Percentiles rank a stretch among this genome's conserved stretches.
Conservation (phyloP, 2,329 filamentous ascomycete genomes). For the Phaeoacremonium minimum region DNA sequence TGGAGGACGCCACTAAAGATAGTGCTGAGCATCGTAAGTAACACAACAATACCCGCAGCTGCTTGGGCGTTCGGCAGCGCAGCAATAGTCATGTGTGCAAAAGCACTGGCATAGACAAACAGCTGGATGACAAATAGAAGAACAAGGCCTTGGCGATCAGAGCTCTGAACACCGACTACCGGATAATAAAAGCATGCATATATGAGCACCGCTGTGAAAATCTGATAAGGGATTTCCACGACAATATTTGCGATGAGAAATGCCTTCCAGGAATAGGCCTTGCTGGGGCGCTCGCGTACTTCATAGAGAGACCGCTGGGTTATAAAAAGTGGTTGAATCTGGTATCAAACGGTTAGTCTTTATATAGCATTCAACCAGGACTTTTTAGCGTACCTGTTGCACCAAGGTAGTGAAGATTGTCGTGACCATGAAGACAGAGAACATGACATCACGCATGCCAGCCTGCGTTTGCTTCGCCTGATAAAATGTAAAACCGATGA, state of each 20-base stretch:
- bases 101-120: constrained; percentile 67
- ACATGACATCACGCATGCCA: constrained; percentile 72
- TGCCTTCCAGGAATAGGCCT: constrained; percentile 70
- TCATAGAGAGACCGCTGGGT: constrained; percentile 74
- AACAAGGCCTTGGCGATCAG: constrained; percentile 59
- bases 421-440: constrained; percentile 69
- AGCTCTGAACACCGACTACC: constrained; percentile 41
- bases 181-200: constrained; percentile 68
- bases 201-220: constrained; percentile 57
- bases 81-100: constrained; percentile 70
- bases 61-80: constrained; percentile 66
- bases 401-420: constrained; percentile 72
- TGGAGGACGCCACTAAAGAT: constrained; percentile 65
- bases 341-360: too few relatives aligned
- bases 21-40: constrained; percentile 54
- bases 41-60: constrained; percentile 57
- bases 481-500: constrained; percentile 74
- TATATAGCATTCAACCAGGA: too few relatives aligned
- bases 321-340: constrained; percentile 71
- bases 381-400: constrained; percentile 50
- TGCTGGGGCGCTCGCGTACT: constrained; percentile 69
- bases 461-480: constrained; percentile 48
- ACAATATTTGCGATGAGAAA: constrained; percentile 70
- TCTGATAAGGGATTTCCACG: constrained; percentile 70
- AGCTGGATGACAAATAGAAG: constrained; percentile 62